Conservation (phyloP, 2,329 filamentous ascomycete species). For the Dactylonectria estremocensis region DNA sequence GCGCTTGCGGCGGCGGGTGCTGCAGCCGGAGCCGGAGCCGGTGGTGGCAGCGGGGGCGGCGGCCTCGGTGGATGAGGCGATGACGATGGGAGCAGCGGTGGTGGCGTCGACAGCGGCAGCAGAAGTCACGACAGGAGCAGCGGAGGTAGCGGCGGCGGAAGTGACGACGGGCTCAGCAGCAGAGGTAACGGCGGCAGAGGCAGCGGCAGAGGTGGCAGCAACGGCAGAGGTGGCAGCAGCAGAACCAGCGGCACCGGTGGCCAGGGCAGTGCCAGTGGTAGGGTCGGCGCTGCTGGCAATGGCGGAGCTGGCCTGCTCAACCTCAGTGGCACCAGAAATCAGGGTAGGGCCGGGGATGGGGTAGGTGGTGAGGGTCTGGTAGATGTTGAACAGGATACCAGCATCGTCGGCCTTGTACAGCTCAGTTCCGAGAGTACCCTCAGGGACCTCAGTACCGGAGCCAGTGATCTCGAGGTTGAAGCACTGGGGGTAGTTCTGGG, state of each 20-base stretch:
- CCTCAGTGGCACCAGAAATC: constrained; percentile 39
- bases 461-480: constrained; percentile 65
- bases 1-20: constrained; percentile 40
- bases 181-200: constrained; percentile 19
- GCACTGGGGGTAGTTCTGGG: constrained; percentile 68
- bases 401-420: constrained; percentile 51
- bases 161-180: constrained; percentile 26
- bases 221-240: constrained; percentile 20
- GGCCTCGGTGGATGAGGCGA: constrained; percentile 31
- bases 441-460: constrained; percentile 54
- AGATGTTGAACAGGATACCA: constrained; percentile 55
- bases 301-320: constrained; percentile 40
- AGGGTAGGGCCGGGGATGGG: constrained; percentile 50
- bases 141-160: constrained; percentile 23
- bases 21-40: constrained; percentile 14
- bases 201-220: constrained; percentile 1
- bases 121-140: constrained; percentile 21
- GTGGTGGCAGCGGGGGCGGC: constrained; percentile 26
- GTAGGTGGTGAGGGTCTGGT: constrained; percentile 47
- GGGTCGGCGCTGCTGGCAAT: constrained; percentile 35
- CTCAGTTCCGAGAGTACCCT: constrained; percentile 51
- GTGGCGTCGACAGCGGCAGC: constrained; percentile 17
- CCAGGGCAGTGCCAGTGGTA: constrained; percentile 28
- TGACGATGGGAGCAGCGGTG: constrained; percentile 13
- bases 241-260: constrained; percentile 29